These are phyloP conservation scores for Mortierella hygrophila DNA, from an alignment of 192 early-diverging fungal genomes.

Conservation along the genomic window DNA sequence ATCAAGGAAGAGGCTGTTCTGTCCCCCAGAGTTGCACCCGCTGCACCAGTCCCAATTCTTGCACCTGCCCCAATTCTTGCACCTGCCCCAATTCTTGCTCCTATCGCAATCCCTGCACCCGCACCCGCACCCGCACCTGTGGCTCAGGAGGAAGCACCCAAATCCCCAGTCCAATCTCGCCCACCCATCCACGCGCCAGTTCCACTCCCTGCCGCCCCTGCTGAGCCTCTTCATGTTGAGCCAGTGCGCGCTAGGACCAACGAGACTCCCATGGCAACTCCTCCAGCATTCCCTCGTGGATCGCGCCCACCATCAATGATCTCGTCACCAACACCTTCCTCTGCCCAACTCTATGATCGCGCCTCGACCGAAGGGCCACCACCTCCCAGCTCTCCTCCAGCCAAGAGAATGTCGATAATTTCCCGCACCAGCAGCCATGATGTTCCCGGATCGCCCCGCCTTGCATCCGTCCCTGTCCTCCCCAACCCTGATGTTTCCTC, in stretches of 20 bases:
- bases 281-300: slow-evolving; percentile 30
- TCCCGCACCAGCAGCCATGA: slow-evolving; percentile 41
- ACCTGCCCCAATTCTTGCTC: slow-evolving; percentile 6
- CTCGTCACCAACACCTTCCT: slow-evolving; percentile 17
- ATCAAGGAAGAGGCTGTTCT: slow-evolving; percentile 45
- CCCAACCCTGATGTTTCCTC: slow-evolving; percentile 13
- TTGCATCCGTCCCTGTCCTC: background rate
- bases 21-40: slow-evolving; percentile 15
- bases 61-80: background rate
- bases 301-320: slow-evolving; percentile 54
- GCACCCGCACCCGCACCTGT: slow-evolving; percentile 2
- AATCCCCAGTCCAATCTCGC: slow-evolving; percentile 32
- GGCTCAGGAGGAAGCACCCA: slow-evolving; percentile 35
- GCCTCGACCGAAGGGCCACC: slow-evolving; percentile 31
- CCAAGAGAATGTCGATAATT: slow-evolving; percentile 31
- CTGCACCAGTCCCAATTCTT: background rate
- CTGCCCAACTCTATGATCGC: slow-evolving; percentile 18
- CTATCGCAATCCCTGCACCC: background rate
- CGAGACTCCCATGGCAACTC: slow-evolving; percentile 31
- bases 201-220: slow-evolving; percentile 26
- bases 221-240: slow-evolving; percentile 26
- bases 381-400: slow-evolving; percentile 35
- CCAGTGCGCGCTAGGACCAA: slow-evolving; percentile 22
- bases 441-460: slow-evolving; percentile 27
- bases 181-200: slow-evolving; percentile 24